Percentiles rank a stretch among this genome's conserved stretches.
phyloP scores from a whole-genome alignment of 148 eudicot species.

The Vaccinium darrowii region DNA sequence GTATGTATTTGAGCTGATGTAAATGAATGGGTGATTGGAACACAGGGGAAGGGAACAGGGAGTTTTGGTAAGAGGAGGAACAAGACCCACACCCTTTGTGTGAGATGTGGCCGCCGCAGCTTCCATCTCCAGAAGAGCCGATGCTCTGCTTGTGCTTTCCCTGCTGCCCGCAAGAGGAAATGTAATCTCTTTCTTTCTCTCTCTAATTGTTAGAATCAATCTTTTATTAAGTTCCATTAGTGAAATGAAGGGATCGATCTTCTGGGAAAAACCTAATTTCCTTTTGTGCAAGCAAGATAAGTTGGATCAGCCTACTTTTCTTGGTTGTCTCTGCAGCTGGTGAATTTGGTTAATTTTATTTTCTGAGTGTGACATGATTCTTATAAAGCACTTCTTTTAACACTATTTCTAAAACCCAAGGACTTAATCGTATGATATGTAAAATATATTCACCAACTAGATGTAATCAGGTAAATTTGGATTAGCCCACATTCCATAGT shows the following conservation, averaged over 20 bases:
- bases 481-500: no score
- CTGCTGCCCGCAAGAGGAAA: conserved; percentile 78
- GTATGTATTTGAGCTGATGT: background rate
- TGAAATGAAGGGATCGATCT: background rate
- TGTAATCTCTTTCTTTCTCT: conserved; percentile 35
- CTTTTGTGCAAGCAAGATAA: background rate
- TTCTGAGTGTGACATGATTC: background rate
- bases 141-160: conserved; percentile 80
- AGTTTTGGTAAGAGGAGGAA: conserved; percentile 90
- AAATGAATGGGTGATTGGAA: conserved; percentile 4
- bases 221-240: background rate
- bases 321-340: background rate
- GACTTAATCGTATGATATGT: background rate
- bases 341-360: background rate
- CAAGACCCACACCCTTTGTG: conserved; percentile 93
- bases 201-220: background rate
- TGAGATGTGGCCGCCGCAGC: conserved; percentile 83
- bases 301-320: background rate
- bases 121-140: conserved; percentile 93
- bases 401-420: background rate
- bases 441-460: background rate
- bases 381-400: background rate
- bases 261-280: background rate
- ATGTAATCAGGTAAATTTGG: background rate
- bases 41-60: conserved; percentile 72